Evolutionary conservation across 2,329 filamentous ascomycete genomes (phyloP).

Genomic region (Cordyceps javanica): DNA sequence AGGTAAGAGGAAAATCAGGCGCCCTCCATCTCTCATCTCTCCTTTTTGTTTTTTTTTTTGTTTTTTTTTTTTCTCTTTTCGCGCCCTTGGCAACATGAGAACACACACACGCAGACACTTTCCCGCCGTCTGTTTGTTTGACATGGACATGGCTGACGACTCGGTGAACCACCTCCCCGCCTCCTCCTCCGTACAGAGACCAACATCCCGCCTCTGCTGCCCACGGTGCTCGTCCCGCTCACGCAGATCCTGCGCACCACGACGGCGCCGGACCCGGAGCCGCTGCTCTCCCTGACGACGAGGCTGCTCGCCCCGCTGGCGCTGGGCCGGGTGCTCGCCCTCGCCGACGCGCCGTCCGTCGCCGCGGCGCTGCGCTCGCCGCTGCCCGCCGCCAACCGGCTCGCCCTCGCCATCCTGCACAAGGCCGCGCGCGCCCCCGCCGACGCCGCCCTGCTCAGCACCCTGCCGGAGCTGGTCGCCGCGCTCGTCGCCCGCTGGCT

Average conservation of each 20-base stretch:
- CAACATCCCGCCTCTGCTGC: slow-evolving; percentile 47
- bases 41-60: too few species aligned
- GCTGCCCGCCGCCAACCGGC: slow-evolving; percentile 49
- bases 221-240: slow-evolving; percentile 47
- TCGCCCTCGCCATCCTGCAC: slow-evolving; percentile 50
- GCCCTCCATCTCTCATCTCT: too few species aligned
- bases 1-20: too few species aligned
- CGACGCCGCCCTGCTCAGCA: slow-evolving; percentile 45
- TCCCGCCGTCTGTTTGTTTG: too few species aligned
- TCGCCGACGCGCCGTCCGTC: slow-evolving; percentile 46
- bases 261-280: slow-evolving; percentile 41
- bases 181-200: too few species aligned
- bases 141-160: too few species aligned
- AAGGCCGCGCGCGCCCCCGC: slow-evolving; percentile 45
- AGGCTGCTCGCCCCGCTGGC: slow-evolving; percentile 50
- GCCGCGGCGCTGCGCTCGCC: slow-evolving; percentile 48
- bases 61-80: too few species aligned
- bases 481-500: slow-evolving; percentile 42
- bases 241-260: slow-evolving; percentile 46
- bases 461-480: slow-evolving; percentile 42
- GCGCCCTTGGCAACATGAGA: too few species aligned
- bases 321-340: slow-evolving; percentile 44
- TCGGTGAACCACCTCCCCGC: too few species aligned
- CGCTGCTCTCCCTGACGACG: slow-evolving; percentile 46
- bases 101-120: too few species aligned